Conservation (phyloP, 768 basidiomycete genomes). For the Cystobasidium ongulense region DNA sequence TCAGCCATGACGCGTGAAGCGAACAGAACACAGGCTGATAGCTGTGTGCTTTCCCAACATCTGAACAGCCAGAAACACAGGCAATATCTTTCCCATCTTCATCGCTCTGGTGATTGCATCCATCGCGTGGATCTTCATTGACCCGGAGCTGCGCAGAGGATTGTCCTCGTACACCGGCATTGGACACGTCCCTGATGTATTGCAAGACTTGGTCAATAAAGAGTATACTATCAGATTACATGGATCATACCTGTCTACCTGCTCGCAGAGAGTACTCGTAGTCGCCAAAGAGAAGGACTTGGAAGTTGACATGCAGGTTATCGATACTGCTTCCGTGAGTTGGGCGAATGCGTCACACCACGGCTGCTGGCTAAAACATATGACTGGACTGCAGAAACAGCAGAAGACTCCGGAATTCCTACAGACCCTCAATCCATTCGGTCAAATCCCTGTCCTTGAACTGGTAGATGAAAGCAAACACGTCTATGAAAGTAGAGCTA, state of each 20-base stretch:
- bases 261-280: slow-evolving; percentile 21
- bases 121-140: slow-evolving; percentile 21
- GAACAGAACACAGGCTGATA: background rate
- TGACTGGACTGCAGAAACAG: background rate
- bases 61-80: background rate
- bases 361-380: background rate
- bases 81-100: slow-evolving; percentile 19
- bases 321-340: slow-evolving; percentile 6
- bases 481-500: slow-evolving; percentile 21
- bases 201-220: slow-evolving; percentile 14
- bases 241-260: slow-evolving; percentile 12
- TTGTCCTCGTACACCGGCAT: slow-evolving; percentile 17
- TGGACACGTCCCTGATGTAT: background rate
- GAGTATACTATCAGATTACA: slow-evolving; percentile 22
- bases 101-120: background rate
- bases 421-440: background rate
- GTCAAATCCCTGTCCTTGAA: slow-evolving; percentile 25
- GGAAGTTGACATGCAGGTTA: background rate
- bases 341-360: background rate
- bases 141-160: slow-evolving; percentile 15
- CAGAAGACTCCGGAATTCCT: slow-evolving; percentile 15
- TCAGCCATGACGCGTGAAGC: no score
- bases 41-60: background rate
- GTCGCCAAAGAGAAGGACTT: slow-evolving; percentile 27
- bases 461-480: background rate